A percentile compares a stretch with the other conserved stretches of the same genome.
Conservation (phyloP, 441 rosid species). For the Capsella rubella region DNA sequence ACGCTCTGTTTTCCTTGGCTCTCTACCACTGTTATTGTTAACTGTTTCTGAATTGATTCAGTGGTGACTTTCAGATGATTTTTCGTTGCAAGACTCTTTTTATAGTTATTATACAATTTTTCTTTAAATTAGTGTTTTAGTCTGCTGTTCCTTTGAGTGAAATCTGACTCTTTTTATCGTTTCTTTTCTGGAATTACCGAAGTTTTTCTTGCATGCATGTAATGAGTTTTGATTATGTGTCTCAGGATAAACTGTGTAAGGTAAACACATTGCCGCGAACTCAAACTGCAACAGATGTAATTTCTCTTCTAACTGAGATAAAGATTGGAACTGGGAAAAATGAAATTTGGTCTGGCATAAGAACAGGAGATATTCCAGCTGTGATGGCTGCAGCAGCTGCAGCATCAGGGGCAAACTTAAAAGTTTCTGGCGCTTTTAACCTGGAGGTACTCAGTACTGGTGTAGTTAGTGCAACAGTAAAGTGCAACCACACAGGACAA, state of each 20-base stretch:
- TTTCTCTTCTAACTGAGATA: conserved; percentile 88
- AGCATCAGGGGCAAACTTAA: conserved; percentile 86
- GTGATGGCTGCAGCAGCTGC: conserved; percentile 96
- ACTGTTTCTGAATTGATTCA: conserved; percentile 3
- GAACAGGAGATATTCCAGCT: conserved; percentile 83
- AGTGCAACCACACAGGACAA: conserved; percentile 86
- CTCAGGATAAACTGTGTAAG: conserved; percentile 88
- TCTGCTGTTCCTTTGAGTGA: too few species aligned
- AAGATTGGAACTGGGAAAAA: conserved; percentile 78
- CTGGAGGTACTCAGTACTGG: conserved; percentile 86
- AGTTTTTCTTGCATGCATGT: conserved; percentile 13
- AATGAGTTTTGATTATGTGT: conserved; percentile 9
- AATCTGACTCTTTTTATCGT: too few species aligned
- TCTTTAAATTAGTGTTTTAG: not conserved
- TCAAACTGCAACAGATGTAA: conserved; percentile 74
- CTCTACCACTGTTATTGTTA: conserved; percentile 1
- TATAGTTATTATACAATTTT: conserved; percentile 1
- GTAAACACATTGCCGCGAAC: conserved; percentile 86
- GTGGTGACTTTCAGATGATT: conserved; percentile 2
- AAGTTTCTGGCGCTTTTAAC: conserved; percentile 72
- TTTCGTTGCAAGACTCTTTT: not conserved
- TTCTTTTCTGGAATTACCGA: not conserved
- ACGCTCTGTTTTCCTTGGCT: not conserved
- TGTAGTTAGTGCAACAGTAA: conserved; percentile 83
- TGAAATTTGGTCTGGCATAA: conserved; percentile 78